phyloP scores from a whole-genome alignment of 2,329 filamentous ascomycete genomes.

The Tolypocladium pustulatum region DNA sequence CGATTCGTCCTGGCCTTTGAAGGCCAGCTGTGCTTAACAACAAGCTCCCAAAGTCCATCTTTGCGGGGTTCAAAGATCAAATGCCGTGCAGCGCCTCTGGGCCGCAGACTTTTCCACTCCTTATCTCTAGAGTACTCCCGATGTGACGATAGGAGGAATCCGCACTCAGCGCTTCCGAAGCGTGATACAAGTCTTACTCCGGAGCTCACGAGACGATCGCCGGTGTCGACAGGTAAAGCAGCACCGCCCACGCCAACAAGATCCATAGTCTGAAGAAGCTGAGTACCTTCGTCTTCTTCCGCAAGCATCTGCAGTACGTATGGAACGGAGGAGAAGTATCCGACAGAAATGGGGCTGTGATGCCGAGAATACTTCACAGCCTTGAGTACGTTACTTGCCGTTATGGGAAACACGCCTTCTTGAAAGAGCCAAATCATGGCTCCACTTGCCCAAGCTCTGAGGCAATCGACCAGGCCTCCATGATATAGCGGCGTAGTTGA shows the following conservation, averaged over 20 bases:
- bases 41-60: neutral
- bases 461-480: neutral
- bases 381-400: neutral
- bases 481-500: neutral
- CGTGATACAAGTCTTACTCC: neutral
- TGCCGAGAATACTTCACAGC: neutral
- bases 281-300: neutral
- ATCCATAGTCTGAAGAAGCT: neutral
- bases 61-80: neutral
- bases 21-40: neutral
- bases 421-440: neutral
- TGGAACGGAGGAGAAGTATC: neutral
- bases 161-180: neutral
- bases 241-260: neutral
- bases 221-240: neutral
- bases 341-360: neutral
- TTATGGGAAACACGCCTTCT: neutral
- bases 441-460: neutral
- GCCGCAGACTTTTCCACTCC: neutral
- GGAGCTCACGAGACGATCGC: neutral
- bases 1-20: neutral
- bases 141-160: neutral
- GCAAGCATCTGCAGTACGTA: neutral
- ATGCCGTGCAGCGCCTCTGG: neutral
- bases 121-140: neutral